phyloP scores from a whole-genome alignment of 495 filamentous ascomycete genomes.

The Cryomyces antarcticus region DNA sequence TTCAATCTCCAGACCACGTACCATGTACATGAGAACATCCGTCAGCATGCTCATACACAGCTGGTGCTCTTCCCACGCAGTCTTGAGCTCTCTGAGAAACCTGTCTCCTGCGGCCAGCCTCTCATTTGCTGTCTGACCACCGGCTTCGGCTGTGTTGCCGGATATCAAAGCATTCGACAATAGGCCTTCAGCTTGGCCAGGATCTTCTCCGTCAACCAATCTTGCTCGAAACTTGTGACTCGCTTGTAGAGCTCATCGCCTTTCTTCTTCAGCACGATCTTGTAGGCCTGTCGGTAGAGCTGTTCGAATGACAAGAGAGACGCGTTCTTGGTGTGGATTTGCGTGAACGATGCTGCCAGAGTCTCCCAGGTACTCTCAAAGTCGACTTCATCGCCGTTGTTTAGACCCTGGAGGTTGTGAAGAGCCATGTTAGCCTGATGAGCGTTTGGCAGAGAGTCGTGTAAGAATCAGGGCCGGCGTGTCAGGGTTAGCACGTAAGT shows the following conservation, averaged over 20 bases:
- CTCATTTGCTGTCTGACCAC: conserved; percentile 47
- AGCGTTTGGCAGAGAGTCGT: no score
- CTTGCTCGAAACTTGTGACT: conserved; percentile 58
- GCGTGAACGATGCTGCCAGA: conserved; percentile 48
- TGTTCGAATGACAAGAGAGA: conserved; percentile 84
- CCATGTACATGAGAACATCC: conserved; percentile 96
- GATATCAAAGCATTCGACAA: conserved; percentile 35
- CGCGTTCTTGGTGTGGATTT: conserved; percentile 86
- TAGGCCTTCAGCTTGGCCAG: conserved; percentile 38
- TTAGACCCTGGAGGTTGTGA: conserved; percentile 26
- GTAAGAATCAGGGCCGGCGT: no score
- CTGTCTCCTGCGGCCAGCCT: conserved; percentile 60
- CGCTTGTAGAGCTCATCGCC: conserved; percentile 65
- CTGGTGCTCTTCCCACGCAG: conserved; percentile 74
- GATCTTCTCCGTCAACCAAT: conserved; percentile 55
- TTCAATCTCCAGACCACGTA: conserved; percentile 17
- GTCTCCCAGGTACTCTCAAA: conserved; percentile 68
- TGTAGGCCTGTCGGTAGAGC: conserved; percentile 88
- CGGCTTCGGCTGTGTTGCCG: conserved; percentile 5
- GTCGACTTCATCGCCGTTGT: conserved; percentile 35
- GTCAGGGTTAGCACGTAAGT: no score
- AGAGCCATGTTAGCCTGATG: neutral
- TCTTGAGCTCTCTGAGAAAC: conserved; percentile 56
- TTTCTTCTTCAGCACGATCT: conserved; percentile 74
- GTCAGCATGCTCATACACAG: conserved; percentile 92